phyloP scores from a whole-genome alignment of 768 basidiomycete species.

The Leccinellum rugosiceps region DNA sequence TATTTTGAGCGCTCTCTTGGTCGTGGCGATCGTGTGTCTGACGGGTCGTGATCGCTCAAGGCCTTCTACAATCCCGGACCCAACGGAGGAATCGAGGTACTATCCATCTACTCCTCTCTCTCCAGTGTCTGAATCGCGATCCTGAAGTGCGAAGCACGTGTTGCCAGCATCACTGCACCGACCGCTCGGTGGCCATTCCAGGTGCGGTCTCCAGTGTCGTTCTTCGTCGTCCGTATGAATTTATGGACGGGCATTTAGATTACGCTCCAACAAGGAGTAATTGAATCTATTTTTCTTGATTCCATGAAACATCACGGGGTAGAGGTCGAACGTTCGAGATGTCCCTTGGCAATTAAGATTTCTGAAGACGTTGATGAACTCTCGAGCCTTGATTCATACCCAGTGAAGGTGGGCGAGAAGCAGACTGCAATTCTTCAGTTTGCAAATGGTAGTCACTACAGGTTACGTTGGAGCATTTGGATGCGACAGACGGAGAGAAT shows the following conservation, averaged over 20 bases:
- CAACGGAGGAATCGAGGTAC: constrained; percentile 60
- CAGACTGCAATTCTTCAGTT: neutral
- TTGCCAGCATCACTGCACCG: constrained; percentile 57
- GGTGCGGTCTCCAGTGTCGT: constrained; percentile 32
- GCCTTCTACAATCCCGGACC: constrained; percentile 71
- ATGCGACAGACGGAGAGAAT: constrained; percentile 26
- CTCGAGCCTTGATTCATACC: constrained; percentile 26
- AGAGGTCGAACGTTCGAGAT: constrained; percentile 35
- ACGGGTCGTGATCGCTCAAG: constrained; percentile 32
- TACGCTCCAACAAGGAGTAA: constrained; percentile 40
- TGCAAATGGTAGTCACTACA: neutral
- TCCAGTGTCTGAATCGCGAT: neutral
- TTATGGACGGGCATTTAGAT: constrained; percentile 17
- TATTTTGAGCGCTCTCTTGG: neutral
- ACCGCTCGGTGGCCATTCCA: constrained; percentile 72
- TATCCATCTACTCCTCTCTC: neutral
- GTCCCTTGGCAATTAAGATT: constrained; percentile 31
- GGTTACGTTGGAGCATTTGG: constrained; percentile 24
- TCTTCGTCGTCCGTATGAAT: neutral
- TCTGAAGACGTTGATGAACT: constrained; percentile 39
- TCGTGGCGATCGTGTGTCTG: neutral
- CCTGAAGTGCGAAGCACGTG: constrained; percentile 56
- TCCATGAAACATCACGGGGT: constrained; percentile 33
- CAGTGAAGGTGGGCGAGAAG: constrained; percentile 25
- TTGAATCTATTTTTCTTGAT: constrained; percentile 41